Evolutionary conservation across 768 basidiomycete species (phyloP).

Genomic region (Rubroboletus pulcherrimus): DNA sequence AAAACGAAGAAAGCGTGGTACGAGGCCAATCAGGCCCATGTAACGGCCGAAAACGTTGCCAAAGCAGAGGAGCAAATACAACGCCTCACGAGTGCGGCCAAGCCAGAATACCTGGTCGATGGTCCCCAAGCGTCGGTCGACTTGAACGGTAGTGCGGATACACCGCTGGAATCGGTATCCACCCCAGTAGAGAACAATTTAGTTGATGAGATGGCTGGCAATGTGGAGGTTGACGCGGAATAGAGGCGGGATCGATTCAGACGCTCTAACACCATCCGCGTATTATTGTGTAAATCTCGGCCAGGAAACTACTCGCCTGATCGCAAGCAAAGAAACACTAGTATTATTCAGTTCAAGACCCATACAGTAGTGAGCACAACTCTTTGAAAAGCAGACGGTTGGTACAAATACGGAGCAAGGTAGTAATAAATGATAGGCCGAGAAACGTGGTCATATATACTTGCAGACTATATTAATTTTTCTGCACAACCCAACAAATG

Average conservation of each 20-base stretch:
- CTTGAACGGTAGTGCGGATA: slow-evolving; percentile 40
- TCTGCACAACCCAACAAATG: slow-evolving; percentile 28
- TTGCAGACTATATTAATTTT: slow-evolving; percentile 30
- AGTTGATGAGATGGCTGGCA: slow-evolving; percentile 35
- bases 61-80: slow-evolving; percentile 77
- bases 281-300: slow-evolving; percentile 14
- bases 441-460: slow-evolving; percentile 32
- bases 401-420: slow-evolving; percentile 38
- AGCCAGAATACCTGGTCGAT: slow-evolving; percentile 35
- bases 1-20: slow-evolving; percentile 95
- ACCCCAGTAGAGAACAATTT: slow-evolving; percentile 35
- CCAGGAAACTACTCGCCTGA: slow-evolving; percentile 13
- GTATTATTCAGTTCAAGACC: slow-evolving; percentile 30
- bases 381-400: slow-evolving; percentile 32
- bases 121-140: slow-evolving; percentile 24
- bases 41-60: slow-evolving; percentile 73
- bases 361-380: slow-evolving; percentile 36
- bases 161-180: slow-evolving; percentile 42
- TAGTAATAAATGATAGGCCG: slow-evolving; percentile 35
- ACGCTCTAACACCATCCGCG: slow-evolving; percentile 11
- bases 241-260: slow-evolving; percentile 5
- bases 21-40: slow-evolving; percentile 83
- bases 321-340: slow-evolving; percentile 16
- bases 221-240: slow-evolving; percentile 35
- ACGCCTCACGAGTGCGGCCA: slow-evolving; percentile 46